Base-by-base conservation (phyloP, 805 yeast genomes). In the Kurtzmaniella fragi region DNA sequence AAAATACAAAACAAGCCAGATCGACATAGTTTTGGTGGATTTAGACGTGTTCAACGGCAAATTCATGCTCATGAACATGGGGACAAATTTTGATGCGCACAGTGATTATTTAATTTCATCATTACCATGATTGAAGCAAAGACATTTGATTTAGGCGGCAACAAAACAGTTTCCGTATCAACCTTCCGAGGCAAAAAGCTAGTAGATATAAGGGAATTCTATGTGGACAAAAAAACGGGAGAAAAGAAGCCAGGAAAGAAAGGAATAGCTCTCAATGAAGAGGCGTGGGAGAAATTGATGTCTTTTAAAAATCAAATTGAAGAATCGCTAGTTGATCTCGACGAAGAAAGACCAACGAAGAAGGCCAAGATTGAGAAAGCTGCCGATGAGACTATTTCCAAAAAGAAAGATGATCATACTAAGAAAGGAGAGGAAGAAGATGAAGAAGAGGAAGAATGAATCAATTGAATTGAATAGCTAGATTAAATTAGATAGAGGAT, bases 141-240 rank as follows among this genome's bases (percentile, higher is more conserved):
- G 28, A 30, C 30, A 13, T 27, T 60, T 35, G 61, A 57, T 32
- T 53, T 67, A 35, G 71, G 62, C 46, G 44, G 39, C 32, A 64
- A 61, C 45, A 88, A 87, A 54, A 75, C 79, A 40, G 83, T 86
- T 26, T 77, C 86, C 0, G 88, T 91, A 13, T 72, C 88, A 41
- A 75, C 74, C 47, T 90, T 78, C 67, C 80, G 84, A 40, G 80
- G 80, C 37, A 64, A 67, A 40, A 75, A 75, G 27, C 63, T 89
- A 47, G 78, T 91, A 11, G 96, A 90, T 52, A 84, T 90, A 38
- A 74, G 98, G 42, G 96, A 90, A 56, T 88, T 70, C 62, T 90
- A 87, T 58, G 36, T 53, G 12, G 71, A 64, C 47, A 63, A 60
- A 42, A 70, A 69, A 38, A 77, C 79, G 36, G 82, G 82, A 5